Conservation (phyloP, 331 rosid genomes). For the Quercus tomentella region DNA sequence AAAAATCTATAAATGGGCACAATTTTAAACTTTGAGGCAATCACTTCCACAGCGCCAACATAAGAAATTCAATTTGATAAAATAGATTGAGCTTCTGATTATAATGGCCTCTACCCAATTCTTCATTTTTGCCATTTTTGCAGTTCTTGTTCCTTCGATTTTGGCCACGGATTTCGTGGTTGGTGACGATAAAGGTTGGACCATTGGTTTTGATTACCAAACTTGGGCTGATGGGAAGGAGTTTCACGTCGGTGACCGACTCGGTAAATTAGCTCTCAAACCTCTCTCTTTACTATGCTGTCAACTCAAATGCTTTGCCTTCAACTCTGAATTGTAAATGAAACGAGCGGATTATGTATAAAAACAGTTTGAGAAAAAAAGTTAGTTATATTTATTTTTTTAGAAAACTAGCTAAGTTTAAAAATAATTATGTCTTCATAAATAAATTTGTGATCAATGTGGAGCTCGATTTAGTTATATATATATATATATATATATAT, state of each 20-base stretch:
- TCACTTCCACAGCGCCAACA: not conserved
- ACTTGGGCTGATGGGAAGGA: slow-evolving; percentile 36
- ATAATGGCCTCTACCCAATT: slow-evolving; percentile 26
- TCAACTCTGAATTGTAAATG: no score
- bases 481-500: no score
- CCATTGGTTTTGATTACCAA: slow-evolving; percentile 26
- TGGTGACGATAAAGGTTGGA: slow-evolving; percentile 47
- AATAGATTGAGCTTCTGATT: not conserved
- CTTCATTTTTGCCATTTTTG: slow-evolving; percentile 11
- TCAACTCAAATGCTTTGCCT: no score
- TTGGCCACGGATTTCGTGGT: slow-evolving; percentile 28
- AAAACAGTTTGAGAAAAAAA: no score
- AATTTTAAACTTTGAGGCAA: not conserved
- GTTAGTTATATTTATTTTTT: no score
- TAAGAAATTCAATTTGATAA: not conserved
- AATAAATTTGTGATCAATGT: no score
- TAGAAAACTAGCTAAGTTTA: no score
- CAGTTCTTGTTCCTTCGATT: slow-evolving; percentile 14
- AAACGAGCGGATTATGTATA: no score
- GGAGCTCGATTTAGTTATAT: no score
- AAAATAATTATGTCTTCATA: no score
- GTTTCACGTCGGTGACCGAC: slow-evolving; percentile 42
- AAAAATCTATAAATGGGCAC: not conserved
- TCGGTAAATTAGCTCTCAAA: slow-evolving; percentile 25
- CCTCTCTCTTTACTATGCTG: no score